Conservation (phyloP, 2,329 filamentous ascomycete genomes). For the Cladosporium halotolerans region DNA sequence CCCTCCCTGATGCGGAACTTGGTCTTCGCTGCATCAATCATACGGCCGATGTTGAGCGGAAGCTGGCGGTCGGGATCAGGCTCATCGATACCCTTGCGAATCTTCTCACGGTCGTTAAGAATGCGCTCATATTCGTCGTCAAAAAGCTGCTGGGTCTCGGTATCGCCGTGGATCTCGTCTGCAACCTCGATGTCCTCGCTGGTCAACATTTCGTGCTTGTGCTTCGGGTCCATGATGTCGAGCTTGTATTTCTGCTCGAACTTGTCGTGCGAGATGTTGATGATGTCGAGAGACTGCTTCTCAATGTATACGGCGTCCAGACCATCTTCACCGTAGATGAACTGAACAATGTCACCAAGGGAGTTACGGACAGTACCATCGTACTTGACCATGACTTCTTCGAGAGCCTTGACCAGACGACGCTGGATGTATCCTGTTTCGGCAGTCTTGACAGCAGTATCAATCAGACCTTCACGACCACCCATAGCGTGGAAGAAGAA, state of each 20-base stretch:
- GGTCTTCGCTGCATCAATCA: constrained; percentile 83
- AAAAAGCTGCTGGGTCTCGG: constrained; percentile 77
- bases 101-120: constrained; percentile 62
- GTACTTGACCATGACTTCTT: constrained; percentile 96
- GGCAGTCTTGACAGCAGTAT: constrained; percentile 98
- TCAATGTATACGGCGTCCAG: constrained; percentile 91
- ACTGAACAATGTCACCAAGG: constrained; percentile 91
- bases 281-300: constrained; percentile 81
- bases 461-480: constrained; percentile 98
- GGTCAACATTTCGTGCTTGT: constrained; percentile 48
- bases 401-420: constrained; percentile 93
- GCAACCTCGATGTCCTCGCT: constrained; percentile 76
- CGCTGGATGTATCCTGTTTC: constrained; percentile 99
- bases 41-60: constrained; percentile 82
- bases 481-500: constrained; percentile 99
- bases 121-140: constrained; percentile 85
- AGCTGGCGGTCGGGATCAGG: constrained; percentile 84
- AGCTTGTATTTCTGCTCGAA: constrained; percentile 80
- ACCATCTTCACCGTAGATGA: constrained; percentile 95
- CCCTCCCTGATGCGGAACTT: constrained; percentile 85
- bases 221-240: constrained; percentile 70
- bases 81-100: constrained; percentile 65
- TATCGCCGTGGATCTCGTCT: constrained; percentile 77
- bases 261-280: constrained; percentile 68
- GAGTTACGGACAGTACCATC: constrained; percentile 97